Base-by-base conservation (phyloP, 441 rosid genomes). In the Jatropha podagrica region DNA sequence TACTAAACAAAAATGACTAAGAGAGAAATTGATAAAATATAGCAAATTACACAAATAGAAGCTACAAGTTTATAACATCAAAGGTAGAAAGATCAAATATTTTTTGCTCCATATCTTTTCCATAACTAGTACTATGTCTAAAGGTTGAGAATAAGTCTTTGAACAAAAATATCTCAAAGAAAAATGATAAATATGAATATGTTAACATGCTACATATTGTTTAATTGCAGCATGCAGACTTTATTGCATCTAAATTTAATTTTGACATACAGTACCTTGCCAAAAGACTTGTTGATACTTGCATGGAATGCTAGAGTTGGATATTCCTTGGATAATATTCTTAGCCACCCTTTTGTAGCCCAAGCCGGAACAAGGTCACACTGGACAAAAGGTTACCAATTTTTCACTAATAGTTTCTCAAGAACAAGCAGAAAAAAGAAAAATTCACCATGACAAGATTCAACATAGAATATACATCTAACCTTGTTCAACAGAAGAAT, bases 301-400 rank as follows among this genome's bases (percentile, higher is more conserved):
- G 99, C 99, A 86, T 96, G 99, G 86, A 96, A 96, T 18, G 99
- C 99, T 76, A 96, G 82, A 74, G 93, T 90, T 80, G 99, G 98
- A 81, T 91, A 94, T 76, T 94, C 97, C 84, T 89, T 93, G 74
- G 99, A 94, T 81, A 96, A 81, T 62, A 86, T 80, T 81, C 97
- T 86, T 73, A 96, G 92, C 98, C 97, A 96, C 61, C 89, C 91
- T 83, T 92, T 94, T 26, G 98, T 94, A 69, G 93, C 92, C 99
- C 98, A 96, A 60, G 98, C 96, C 32, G 98, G 99, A 61, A 94
- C 81, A 75, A 96, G 97, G 88, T 96, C 98, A 74, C 98, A 96
- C 98, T 95, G 84, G 20, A 69, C 23, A 52, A 32, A 78, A 68
- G 41, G 42, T 46, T 44, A 63, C 15, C 14, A 52, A 54, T 42